Evolutionary conservation across 441 rosid species (phyloP).

Genomic region (Kokia cookei): DNA sequence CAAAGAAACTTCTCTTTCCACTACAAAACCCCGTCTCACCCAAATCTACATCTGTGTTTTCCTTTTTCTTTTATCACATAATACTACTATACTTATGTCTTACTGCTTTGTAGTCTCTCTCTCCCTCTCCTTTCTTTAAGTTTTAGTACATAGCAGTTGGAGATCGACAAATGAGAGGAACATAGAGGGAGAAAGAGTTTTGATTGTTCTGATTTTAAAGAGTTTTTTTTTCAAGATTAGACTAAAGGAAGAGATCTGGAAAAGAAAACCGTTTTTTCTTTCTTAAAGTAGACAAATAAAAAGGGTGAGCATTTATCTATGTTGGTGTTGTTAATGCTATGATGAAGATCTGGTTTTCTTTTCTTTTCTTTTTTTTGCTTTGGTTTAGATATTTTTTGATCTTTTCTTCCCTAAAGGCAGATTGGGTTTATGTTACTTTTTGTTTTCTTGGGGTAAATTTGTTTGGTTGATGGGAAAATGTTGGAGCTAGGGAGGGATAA

Average conservation of each 20-base stretch:
- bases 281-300: not conserved
- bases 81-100: not conserved
- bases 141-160: slow-evolving; percentile 9
- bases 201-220: slow-evolving; percentile 6
- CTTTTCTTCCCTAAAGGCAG: slow-evolving; percentile 10
- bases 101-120: not conserved
- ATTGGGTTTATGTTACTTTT: not conserved
- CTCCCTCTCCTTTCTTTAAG: not conserved
- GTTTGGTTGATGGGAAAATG: slow-evolving; percentile 5
- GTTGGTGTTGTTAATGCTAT: not conserved
- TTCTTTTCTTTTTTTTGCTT: not conserved
- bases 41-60: not conserved
- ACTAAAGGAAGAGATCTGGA: slow-evolving; percentile 10
- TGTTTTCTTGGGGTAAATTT: not conserved
- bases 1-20: not conserved
- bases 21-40: not conserved
- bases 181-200: not conserved
- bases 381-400: slow-evolving; percentile 12
- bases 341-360: slow-evolving; percentile 1
- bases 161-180: slow-evolving; percentile 6
- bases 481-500: not conserved
- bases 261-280: not conserved
- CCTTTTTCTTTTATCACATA: not conserved
- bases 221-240: slow-evolving; percentile 1
- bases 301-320: slow-evolving; percentile 12